Percentiles rank a stretch among this genome's conserved stretches.
phyloP scores from a whole-genome alignment of 495 filamentous ascomycete species.

The Jackrogersella multiformis region DNA sequence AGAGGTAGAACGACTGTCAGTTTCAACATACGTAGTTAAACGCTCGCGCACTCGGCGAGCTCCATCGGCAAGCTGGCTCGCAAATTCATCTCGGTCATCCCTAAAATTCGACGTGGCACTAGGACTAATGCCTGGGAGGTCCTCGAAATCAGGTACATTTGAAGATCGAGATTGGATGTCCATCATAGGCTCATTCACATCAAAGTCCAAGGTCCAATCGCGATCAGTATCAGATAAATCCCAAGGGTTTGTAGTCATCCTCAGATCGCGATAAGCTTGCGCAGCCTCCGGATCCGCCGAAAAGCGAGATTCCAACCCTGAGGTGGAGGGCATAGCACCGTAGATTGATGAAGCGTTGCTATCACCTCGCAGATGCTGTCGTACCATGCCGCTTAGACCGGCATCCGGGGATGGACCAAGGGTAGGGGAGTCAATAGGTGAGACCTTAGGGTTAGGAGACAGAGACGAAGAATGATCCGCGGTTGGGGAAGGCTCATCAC shows the following conservation, averaged over 20 bases:
- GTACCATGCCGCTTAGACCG: conserved; percentile 83
- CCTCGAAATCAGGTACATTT: conserved; percentile 54
- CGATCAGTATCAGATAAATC: conserved; percentile 44
- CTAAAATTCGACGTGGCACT: conserved; percentile 59
- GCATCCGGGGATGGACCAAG: conserved; percentile 67
- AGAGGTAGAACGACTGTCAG: conserved; percentile 65
- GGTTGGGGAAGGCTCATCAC: conserved; percentile 39
- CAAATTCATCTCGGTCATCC: conserved; percentile 81
- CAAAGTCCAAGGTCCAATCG: conserved; percentile 43
- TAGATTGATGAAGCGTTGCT: conserved; percentile 85
- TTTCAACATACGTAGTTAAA: conserved; percentile 75
- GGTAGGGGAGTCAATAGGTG: conserved; percentile 77
- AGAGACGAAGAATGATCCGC: conserved; percentile 37
- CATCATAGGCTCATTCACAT: conserved; percentile 42
- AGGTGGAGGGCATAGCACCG: conserved; percentile 48
- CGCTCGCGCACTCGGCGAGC: conserved; percentile 83
- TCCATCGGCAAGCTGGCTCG: conserved; percentile 79
- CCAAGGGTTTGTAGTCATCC: conserved; percentile 61
- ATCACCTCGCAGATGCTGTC: conserved; percentile 82
- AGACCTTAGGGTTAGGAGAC: conserved; percentile 40
- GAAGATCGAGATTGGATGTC: conserved; percentile 40
- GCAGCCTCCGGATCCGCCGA: conserved; percentile 42
- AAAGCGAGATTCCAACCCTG: conserved; percentile 52
- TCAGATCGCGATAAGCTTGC: conserved; percentile 39
- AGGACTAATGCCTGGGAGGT: conserved; percentile 65